phyloP scores from a whole-genome alignment of 2,329 filamentous ascomycete genomes.

The Pseudogymnoascus sp. region DNA sequence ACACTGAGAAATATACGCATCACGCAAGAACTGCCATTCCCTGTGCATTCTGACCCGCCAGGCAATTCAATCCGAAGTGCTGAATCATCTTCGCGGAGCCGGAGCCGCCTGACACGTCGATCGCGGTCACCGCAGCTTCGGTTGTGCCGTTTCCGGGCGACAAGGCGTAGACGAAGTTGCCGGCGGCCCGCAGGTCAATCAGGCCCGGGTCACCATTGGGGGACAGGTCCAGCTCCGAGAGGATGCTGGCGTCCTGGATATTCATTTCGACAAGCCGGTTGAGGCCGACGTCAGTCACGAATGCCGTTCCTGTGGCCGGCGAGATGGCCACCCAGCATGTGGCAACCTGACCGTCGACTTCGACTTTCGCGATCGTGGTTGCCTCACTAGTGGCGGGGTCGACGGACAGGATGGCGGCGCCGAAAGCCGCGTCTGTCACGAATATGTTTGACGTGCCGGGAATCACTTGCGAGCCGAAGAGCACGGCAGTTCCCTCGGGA shows the following conservation, averaged over 20 bases:
- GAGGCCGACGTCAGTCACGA: constrained; percentile 46
- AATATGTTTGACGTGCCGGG: constrained; percentile 38
- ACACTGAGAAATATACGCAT: neutral
- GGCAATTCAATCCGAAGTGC: neutral
- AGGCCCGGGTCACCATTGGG: constrained; percentile 41
- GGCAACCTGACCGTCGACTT: constrained; percentile 43
- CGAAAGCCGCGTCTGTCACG: constrained; percentile 50
- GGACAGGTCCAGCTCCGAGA: constrained; percentile 34
- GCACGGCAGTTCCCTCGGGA: constrained; percentile 30
- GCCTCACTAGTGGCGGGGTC: constrained; percentile 40
- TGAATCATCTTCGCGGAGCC: neutral
- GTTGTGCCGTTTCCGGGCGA: constrained; percentile 19
- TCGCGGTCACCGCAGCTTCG: constrained; percentile 29
- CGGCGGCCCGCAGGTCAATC: constrained; percentile 44
- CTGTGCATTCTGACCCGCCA: neutral
- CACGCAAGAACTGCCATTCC: neutral
- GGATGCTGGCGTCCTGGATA: constrained; percentile 38
- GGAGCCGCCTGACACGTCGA: constrained; percentile 27
- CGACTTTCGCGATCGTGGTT: constrained; percentile 21
- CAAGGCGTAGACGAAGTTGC: constrained; percentile 49
- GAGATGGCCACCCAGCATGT: constrained; percentile 53
- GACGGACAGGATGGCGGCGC: constrained; percentile 41
- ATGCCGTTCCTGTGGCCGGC: constrained; percentile 39
- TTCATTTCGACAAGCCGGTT: constrained; percentile 51
- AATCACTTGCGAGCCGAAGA: constrained; percentile 43